Evolutionary conservation across 805 yeast genomes (phyloP).

Genomic region (Barnettozyma botsteinii): DNA sequence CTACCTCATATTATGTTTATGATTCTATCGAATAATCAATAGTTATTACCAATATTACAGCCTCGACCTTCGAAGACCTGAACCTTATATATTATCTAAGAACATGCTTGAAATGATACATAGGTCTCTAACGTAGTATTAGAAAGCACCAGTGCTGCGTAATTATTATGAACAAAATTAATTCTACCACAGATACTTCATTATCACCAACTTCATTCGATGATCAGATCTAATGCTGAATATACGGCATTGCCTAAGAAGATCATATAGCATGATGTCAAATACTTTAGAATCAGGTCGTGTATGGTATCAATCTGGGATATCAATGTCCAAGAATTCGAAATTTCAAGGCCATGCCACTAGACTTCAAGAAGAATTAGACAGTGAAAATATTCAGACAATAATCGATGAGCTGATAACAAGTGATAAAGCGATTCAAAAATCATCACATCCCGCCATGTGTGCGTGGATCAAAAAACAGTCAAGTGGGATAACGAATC

Average conservation of each 20-base stretch:
- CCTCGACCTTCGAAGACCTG: too few species aligned
- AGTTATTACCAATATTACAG: too few species aligned
- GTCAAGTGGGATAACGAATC: conserved; percentile 28
- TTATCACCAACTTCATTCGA: too few species aligned
- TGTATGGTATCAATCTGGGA: conserved; percentile 37
- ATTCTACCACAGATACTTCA: too few species aligned
- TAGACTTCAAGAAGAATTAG: conserved; percentile 22
- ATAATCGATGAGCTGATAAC: conserved; percentile 37
- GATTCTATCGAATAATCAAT: too few species aligned
- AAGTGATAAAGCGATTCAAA: conserved; percentile 42
- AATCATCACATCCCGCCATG: conserved; percentile 69
- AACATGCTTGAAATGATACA: too few species aligned
- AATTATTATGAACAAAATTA: too few species aligned
- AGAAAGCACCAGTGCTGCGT: too few species aligned
- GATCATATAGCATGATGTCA: not conserved
- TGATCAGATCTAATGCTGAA: too few species aligned
- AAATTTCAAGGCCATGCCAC: conserved; percentile 61
- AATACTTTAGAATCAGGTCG: not conserved
- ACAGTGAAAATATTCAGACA: conserved; percentile 1
- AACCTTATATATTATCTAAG: too few species aligned
- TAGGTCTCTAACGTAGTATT: too few species aligned
- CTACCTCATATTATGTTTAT: too few species aligned
- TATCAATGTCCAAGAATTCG: conserved; percentile 48
- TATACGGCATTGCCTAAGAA: not conserved
- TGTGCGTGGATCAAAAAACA: conserved; percentile 62